phyloP scores from a whole-genome alignment of 805 yeast species.

The Saccharomycopsis oosterbeekiorum region DNA sequence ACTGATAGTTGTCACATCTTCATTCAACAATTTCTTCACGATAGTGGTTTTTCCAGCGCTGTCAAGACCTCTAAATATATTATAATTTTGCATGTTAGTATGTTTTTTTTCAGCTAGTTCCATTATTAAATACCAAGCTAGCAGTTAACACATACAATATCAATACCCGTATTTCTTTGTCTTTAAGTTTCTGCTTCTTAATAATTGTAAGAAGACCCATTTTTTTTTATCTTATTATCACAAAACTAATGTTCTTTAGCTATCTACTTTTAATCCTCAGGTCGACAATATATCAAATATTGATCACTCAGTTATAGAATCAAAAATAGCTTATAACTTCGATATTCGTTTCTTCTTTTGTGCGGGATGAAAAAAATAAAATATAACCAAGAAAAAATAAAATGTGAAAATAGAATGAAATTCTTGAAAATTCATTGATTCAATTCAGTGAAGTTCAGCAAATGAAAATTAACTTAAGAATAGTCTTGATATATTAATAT shows the following conservation, averaged over 20 bases:
- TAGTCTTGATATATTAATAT: neutral
- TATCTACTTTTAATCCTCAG: no score
- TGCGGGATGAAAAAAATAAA: no score
- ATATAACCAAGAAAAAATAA: no score
- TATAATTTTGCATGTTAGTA: neutral
- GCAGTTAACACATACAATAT: constrained; percentile 33
- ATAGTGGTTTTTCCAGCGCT: constrained; percentile 89
- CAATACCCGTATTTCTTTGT: constrained; percentile 62
- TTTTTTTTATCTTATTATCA: neutral
- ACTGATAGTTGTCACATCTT: constrained; percentile 45
- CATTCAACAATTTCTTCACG: constrained; percentile 45
- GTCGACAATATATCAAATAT: no score
- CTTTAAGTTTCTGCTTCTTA: constrained; percentile 73
- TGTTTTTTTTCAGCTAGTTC: neutral
- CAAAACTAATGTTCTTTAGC: no score
- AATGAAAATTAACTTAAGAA: no score
- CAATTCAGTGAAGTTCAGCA: no score
- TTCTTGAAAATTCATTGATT: no score
- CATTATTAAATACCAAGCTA: neutral
- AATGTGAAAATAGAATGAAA: no score
- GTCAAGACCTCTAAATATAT: constrained; percentile 53
- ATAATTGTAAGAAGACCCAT: constrained; percentile 83
- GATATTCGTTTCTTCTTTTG: no score
- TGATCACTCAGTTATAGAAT: no score
- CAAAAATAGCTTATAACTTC: no score